These are phyloP conservation scores for Barnettozyma pratensis DNA, from an alignment of 805 yeast species.

Conservation along the genomic window DNA sequence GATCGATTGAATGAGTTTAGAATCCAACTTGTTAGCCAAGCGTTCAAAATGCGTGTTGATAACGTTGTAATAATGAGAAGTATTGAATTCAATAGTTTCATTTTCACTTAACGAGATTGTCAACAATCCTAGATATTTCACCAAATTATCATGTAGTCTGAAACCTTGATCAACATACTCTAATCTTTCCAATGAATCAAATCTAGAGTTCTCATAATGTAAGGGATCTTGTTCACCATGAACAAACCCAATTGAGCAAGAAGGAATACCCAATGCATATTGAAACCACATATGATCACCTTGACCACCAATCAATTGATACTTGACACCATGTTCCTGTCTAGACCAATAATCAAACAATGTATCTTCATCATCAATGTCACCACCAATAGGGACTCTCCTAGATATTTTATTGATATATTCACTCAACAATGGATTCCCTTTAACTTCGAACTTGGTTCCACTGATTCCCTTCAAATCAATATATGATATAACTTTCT, in stretches of 20 bases:
- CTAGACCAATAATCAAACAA: slow-evolving; percentile 44
- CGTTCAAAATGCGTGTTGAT: neutral
- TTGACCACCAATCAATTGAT: slow-evolving; percentile 42
- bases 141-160: slow-evolving; percentile 47
- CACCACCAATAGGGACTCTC: slow-evolving; percentile 2
- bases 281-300: slow-evolving; percentile 58
- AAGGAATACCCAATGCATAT: slow-evolving; percentile 62
- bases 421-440: slow-evolving; percentile 53
- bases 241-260: slow-evolving; percentile 44
- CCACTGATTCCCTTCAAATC: slow-evolving; percentile 51
- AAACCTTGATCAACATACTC: slow-evolving; percentile 47
- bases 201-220: slow-evolving; percentile 52
- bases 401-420: slow-evolving; percentile 32
- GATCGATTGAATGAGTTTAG: neutral
- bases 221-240: slow-evolving; percentile 29
- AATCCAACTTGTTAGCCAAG: neutral
- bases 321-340: slow-evolving; percentile 28
- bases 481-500: slow-evolving; percentile 52
- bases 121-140: slow-evolving; percentile 56
- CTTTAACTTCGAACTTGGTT: slow-evolving; percentile 36
- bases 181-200: slow-evolving; percentile 51
- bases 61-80: slow-evolving; percentile 29
- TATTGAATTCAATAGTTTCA: slow-evolving; percentile 48
- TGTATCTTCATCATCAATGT: slow-evolving; percentile 27
- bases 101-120: slow-evolving; percentile 49